Conservation (phyloP, 2,329 filamentous ascomycete species). For the Fusarium pseudonygamai region DNA sequence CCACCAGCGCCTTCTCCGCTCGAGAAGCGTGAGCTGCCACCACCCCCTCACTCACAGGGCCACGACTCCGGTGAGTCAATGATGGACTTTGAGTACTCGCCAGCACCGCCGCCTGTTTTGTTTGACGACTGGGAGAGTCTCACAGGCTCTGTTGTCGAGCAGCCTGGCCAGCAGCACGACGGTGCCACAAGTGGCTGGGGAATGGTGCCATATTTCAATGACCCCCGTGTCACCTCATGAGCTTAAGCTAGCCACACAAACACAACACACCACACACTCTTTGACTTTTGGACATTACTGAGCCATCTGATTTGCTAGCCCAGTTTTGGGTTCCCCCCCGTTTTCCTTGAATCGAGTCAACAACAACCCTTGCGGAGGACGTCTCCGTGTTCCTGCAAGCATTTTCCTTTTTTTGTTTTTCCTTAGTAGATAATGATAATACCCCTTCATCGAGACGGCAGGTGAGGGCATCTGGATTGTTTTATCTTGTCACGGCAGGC, state of each 20-base stretch:
- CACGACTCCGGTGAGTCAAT: slow-evolving; percentile 43
- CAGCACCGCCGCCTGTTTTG: slow-evolving; percentile 48
- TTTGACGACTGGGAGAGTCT: slow-evolving; percentile 57
- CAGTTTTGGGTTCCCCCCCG: slow-evolving; percentile 21
- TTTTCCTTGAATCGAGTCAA: slow-evolving; percentile 34
- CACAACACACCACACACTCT: neutral
- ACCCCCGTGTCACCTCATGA: slow-evolving; percentile 47
- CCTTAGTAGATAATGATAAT: slow-evolving; percentile 49
- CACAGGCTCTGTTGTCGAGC: slow-evolving; percentile 48
- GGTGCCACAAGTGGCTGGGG: slow-evolving; percentile 42
- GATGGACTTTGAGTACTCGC: slow-evolving; percentile 58
- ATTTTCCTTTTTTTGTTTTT: slow-evolving; percentile 33
- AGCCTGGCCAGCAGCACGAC: slow-evolving; percentile 41
- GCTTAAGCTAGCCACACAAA: slow-evolving; percentile 12
- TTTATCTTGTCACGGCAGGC: slow-evolving; percentile 35
- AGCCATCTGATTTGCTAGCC: slow-evolving; percentile 27
- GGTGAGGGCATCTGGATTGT: slow-evolving; percentile 42
- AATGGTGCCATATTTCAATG: slow-evolving; percentile 50
- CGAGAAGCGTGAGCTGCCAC: slow-evolving; percentile 51
- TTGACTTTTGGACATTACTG: slow-evolving; percentile 31
- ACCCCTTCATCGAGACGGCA: slow-evolving; percentile 44
- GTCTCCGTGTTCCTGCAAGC: slow-evolving; percentile 24
- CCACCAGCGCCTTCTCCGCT: slow-evolving; percentile 44
- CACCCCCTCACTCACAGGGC: slow-evolving; percentile 40
- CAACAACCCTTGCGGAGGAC: slow-evolving; percentile 18